These are phyloP conservation scores for Coccomyxa sp. DNA, from an alignment of 139 green algal species.

Conservation along the genomic window DNA sequence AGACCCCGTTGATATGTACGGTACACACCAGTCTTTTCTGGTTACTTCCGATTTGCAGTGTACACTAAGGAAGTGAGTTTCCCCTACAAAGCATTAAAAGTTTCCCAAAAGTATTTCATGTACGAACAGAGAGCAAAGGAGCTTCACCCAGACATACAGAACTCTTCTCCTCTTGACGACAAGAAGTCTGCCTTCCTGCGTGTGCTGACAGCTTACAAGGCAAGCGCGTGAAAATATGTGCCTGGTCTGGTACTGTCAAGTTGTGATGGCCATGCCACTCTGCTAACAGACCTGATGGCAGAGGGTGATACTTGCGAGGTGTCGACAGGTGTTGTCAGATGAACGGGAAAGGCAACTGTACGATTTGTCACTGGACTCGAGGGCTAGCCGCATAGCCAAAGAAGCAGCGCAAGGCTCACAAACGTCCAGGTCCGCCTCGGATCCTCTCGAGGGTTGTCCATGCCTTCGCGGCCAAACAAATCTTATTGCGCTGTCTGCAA, in stretches of 20 bases:
- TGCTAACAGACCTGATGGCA: background rate
- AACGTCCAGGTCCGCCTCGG: background rate
- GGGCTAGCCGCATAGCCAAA: background rate
- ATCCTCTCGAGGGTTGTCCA: background rate
- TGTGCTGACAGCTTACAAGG: slow-evolving; percentile 28
- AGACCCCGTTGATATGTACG: background rate
- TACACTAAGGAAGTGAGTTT: background rate
- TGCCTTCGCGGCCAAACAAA: background rate
- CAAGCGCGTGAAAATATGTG: background rate
- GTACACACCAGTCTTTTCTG: background rate
- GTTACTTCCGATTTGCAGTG: background rate
- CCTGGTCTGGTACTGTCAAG: background rate
- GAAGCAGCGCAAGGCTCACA: slow-evolving; percentile 5
- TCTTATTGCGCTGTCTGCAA: background rate
- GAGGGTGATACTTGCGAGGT: background rate
- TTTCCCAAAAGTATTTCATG: background rate
- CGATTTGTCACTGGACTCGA: slow-evolving; percentile 19
- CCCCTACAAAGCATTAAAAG: background rate
- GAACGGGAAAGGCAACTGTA: slow-evolving; percentile 23
- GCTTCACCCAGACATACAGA: slow-evolving; percentile 16
- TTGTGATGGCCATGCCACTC: background rate
- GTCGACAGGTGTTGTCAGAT: slow-evolving; percentile 26
- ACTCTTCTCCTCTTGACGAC: slow-evolving; percentile 10
- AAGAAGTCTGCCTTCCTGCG: slow-evolving; percentile 12
- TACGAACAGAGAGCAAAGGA: slow-evolving; percentile 18